phyloP scores from a whole-genome alignment of 2,329 filamentous ascomycete species.

The Pezicula radicicola region DNA sequence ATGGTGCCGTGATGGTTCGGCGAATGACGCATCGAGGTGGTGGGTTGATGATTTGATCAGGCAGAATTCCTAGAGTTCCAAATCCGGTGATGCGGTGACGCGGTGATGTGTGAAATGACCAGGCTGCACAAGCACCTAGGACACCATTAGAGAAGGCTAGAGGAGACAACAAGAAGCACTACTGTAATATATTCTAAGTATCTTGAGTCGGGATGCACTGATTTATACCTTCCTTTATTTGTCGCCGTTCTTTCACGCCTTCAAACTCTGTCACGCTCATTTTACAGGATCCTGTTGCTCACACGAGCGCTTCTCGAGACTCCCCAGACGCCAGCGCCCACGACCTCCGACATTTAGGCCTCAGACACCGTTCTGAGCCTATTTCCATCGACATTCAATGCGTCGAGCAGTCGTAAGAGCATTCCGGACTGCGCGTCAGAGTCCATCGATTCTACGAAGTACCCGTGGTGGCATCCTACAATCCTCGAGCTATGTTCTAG shows the following conservation, averaged over 20 bases:
- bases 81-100: not conserved
- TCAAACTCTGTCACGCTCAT: not conserved
- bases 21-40: conserved; percentile 20
- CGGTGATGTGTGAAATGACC: too few species aligned
- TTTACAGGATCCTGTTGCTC: not conserved
- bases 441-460: conserved; percentile 54
- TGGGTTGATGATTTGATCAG: not conserved
- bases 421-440: conserved; percentile 66
- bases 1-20: conserved; percentile 5
- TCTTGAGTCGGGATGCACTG: too few species aligned
- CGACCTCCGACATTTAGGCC: conserved; percentile 6
- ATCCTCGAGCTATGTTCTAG: conserved; percentile 39
- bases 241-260: not conserved
- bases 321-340: too few species aligned
- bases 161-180: too few species aligned
- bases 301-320: too few species aligned
- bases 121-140: too few species aligned
- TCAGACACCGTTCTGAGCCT: conserved; percentile 12
- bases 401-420: conserved; percentile 69
- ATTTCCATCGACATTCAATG: conserved; percentile 49
- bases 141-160: too few species aligned
- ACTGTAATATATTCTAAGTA: too few species aligned
- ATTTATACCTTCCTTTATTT: too few species aligned
- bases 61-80: not conserved
- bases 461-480: conserved; percentile 38